Conservation (phyloP, 441 rosid species). For the Bruguiera hainesii region DNA sequence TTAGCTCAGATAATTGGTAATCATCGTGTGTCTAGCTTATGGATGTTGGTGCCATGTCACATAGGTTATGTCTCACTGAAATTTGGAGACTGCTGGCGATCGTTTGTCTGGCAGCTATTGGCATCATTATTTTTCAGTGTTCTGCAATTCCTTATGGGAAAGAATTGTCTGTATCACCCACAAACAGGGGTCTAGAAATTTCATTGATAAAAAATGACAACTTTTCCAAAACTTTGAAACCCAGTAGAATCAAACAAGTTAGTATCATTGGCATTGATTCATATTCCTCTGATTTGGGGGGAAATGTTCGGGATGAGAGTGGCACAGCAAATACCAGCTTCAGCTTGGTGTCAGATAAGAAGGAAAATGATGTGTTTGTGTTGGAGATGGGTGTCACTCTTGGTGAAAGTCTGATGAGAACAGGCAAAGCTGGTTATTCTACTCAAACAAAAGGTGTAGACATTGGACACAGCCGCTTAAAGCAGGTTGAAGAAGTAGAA, state of each 20-base stretch:
- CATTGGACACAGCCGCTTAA: slow-evolving; percentile 5
- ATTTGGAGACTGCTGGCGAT: slow-evolving; percentile 45
- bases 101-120: slow-evolving; percentile 34
- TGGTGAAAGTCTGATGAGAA: slow-evolving; percentile 17
- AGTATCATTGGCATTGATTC: slow-evolving; percentile 21
- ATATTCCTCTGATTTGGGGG: slow-evolving; percentile 24
- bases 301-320: slow-evolving; percentile 22
- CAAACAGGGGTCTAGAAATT: slow-evolving; percentile 26
- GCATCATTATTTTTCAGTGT: slow-evolving; percentile 41
- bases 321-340: slow-evolving; percentile 11
- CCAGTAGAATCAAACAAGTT: slow-evolving; percentile 13
- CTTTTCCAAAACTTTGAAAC: slow-evolving; percentile 21
- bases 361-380: slow-evolving; percentile 6
- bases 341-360: slow-evolving; percentile 15
- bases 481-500: slow-evolving; percentile 17
- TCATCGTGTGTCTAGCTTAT: slow-evolving; percentile 19
- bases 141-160: slow-evolving; percentile 37
- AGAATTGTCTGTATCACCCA: slow-evolving; percentile 18
- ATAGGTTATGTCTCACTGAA: slow-evolving; percentile 32
- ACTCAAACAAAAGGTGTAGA: slow-evolving; percentile 21
- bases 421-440: slow-evolving; percentile 11
- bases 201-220: slow-evolving; percentile 22
- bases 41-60: slow-evolving; percentile 30
- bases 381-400: slow-evolving; percentile 12
- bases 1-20: slow-evolving; percentile 2